Evolutionary conservation across 306 rosid species (phyloP).

Genomic region (Cucurbita maxima): DNA sequence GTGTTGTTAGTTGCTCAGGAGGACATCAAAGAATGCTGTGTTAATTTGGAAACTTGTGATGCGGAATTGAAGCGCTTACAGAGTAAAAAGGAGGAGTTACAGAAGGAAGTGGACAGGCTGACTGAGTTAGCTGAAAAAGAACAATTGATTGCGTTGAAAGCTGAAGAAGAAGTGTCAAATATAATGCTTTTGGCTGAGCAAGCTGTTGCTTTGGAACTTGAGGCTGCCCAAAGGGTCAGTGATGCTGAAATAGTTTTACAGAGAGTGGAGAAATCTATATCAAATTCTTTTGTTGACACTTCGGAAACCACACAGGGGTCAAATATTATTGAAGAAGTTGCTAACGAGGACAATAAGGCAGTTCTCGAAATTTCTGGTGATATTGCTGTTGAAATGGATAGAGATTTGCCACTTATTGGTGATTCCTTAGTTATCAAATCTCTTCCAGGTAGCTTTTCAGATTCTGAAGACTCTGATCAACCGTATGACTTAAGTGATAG

Average conservation of each 20-base stretch:
- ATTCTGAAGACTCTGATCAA: constrained; percentile 26
- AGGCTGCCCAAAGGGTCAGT: constrained; percentile 54
- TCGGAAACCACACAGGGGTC: constrained; percentile 28
- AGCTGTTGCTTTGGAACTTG: constrained; percentile 90
- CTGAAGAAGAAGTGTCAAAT: constrained; percentile 76
- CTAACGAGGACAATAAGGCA: constrained; percentile 33
- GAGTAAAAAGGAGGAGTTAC: constrained; percentile 69
- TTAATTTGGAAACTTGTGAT: constrained; percentile 39
- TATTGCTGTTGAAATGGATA: constrained; percentile 25
- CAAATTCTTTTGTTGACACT: constrained; percentile 25
- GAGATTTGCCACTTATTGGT: constrained; percentile 21
- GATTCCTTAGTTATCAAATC: constrained; percentile 30
- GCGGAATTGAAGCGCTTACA: constrained; percentile 35
- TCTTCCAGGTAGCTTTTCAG: constrained; percentile 26
- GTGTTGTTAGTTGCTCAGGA: constrained; percentile 34
- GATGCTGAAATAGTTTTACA: constrained; percentile 75
- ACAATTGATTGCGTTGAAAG: constrained; percentile 57
- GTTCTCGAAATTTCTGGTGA: constrained; percentile 37
- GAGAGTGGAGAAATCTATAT: constrained; percentile 40
- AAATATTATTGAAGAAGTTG: constrained; percentile 22
- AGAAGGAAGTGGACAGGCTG: constrained; percentile 67
- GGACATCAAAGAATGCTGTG: constrained; percentile 49
- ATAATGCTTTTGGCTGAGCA: constrained; percentile 91
- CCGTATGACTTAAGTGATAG: constrained; percentile 43
- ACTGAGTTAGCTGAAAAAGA: constrained; percentile 59